These are phyloP conservation scores for Rhodotorula sp. DNA, from an alignment of 1,284 basidiomycete genomes.

Conservation along the genomic window DNA sequence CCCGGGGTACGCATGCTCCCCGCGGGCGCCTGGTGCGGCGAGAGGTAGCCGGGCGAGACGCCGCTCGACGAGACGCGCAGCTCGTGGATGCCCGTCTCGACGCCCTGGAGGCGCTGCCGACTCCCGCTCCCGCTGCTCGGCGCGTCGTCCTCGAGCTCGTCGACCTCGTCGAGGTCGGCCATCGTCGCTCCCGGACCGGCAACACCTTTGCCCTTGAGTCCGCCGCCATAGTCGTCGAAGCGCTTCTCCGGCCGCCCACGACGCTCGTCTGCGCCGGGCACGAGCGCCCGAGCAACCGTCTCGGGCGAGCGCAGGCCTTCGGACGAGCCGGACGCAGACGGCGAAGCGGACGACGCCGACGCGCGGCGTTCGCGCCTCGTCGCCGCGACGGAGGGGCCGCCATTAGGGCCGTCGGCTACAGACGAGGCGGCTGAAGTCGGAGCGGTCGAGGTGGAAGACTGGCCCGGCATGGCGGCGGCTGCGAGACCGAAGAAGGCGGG, in stretches of 20 bases:
- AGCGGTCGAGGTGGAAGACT: background rate
- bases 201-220: constrained; percentile 25
- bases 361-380: constrained; percentile 6
- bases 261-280: constrained; percentile 22
- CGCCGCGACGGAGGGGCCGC: background rate
- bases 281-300: background rate
- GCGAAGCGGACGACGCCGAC: constrained; percentile 36
- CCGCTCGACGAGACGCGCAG: constrained; percentile 25
- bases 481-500: constrained; percentile 2
- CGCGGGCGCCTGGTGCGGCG: background rate
- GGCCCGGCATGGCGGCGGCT: background rate
- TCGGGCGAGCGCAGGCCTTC: constrained; percentile 33
- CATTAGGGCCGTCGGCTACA: too few relatives aligned
- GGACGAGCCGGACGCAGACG: constrained; percentile 21
- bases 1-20: background rate
- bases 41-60: background rate
- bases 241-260: constrained; percentile 36
- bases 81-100: constrained; percentile 35
- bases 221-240: constrained; percentile 20
- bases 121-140: constrained; percentile 6
- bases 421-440: background rate
- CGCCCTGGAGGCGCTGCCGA: constrained; percentile 29
- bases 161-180: constrained; percentile 34
- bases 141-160: constrained; percentile 31
- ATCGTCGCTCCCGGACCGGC: constrained; percentile 5